phyloP scores from a whole-genome alignment of 2,329 filamentous ascomycete genomes.

The Trichoderma harzianum region DNA sequence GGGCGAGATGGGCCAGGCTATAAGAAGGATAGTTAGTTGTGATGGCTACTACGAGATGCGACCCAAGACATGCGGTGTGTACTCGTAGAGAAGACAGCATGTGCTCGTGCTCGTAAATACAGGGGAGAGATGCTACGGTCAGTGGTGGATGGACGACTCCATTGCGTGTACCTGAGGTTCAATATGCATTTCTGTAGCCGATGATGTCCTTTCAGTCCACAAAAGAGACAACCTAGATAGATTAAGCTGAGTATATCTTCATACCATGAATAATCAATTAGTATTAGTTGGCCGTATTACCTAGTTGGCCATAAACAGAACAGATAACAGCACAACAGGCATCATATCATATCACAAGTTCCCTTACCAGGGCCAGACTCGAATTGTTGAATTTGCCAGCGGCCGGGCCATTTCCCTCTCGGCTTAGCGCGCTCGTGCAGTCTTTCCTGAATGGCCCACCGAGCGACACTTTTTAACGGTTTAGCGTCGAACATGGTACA shows the following conservation, averaged over 20 bases:
- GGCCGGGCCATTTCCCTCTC: not conserved
- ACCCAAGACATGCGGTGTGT: not conserved
- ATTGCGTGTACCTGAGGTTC: not conserved
- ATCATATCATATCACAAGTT: not conserved
- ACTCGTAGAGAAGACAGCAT: not conserved
- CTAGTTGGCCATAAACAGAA: not conserved
- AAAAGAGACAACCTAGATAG: not conserved
- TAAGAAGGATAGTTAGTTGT: not conserved
- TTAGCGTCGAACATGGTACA: not conserved
- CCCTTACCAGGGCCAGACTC: not conserved
- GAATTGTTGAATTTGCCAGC: not conserved
- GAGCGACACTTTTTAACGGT: not conserved
- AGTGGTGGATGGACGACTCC: not conserved
- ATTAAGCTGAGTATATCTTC: not conserved
- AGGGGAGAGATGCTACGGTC: not conserved
- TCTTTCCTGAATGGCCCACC: constrained; percentile 16
- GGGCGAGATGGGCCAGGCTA: not conserved
- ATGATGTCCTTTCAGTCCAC: not conserved
- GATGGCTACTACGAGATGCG: not conserved
- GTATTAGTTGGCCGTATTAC: not conserved
- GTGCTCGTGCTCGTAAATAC: not conserved
- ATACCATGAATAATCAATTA: not conserved
- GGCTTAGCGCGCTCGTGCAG: constrained; percentile 2
- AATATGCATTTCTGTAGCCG: not conserved
- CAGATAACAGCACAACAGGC: not conserved